These are phyloP conservation scores for Alternaria triticimaculans DNA, from an alignment of 2,329 filamentous ascomycete genomes.

Conservation along the genomic window DNA sequence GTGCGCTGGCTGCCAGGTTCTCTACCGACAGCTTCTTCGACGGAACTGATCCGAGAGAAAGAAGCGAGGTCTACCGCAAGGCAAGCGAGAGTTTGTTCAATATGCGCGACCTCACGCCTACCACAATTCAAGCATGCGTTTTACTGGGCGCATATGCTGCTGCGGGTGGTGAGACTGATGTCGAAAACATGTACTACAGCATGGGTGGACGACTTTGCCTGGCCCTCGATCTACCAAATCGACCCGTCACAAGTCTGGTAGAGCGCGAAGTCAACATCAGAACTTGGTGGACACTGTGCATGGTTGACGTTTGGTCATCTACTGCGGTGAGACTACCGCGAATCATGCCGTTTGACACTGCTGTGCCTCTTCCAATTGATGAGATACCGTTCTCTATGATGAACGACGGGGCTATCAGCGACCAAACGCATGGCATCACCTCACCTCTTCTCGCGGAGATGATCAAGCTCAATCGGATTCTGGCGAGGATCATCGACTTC, in stretches of 20 bases:
- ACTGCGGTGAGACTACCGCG: conserved; percentile 28
- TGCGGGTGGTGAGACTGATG: conserved; percentile 30
- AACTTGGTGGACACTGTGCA: conserved; percentile 34
- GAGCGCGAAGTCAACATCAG: conserved; percentile 34
- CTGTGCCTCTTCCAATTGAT: conserved; percentile 29
- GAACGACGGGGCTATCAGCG: conserved; percentile 17
- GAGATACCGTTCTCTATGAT: conserved; percentile 30
- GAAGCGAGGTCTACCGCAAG: conserved; percentile 24
- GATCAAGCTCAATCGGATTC: conserved; percentile 31
- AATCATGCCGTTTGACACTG: conserved; percentile 30
- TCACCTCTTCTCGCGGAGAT: conserved; percentile 34
- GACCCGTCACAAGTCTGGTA: conserved; percentile 23
- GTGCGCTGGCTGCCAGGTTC: conserved; percentile 30
- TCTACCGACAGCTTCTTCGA: conserved; percentile 21
- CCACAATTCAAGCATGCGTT: conserved; percentile 28
- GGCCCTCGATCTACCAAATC: conserved; percentile 28
- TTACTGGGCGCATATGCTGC: conserved; percentile 32
- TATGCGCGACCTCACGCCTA: conserved; percentile 23
- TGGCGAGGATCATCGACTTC: conserved; percentile 32
- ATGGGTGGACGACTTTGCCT: conserved; percentile 31
- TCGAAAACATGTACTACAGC: conserved; percentile 34
- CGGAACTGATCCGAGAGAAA: conserved; percentile 21
- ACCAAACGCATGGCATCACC: conserved; percentile 12
- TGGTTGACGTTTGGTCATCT: conserved; percentile 36
- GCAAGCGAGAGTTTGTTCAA: conserved; percentile 27